Percentiles rank a stretch among this genome's conserved stretches.
Conservation (phyloP, 2,329 filamentous ascomycete species). For the Trichoderma sp. region DNA sequence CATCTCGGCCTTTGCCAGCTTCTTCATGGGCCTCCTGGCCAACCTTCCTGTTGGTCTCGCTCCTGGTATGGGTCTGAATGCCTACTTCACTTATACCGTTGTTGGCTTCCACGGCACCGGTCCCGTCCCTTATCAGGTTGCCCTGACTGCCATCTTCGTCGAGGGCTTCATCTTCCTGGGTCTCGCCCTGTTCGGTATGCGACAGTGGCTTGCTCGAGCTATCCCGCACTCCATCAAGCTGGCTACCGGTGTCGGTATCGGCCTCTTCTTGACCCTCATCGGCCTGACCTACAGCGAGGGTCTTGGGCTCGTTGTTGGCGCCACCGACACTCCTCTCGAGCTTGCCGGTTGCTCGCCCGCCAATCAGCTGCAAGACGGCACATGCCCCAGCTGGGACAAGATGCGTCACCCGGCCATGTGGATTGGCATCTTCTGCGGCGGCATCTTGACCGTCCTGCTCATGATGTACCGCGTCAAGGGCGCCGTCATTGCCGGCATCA, state of each 20-base stretch:
- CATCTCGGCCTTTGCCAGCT: constrained; percentile 77
- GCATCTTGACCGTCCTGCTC: constrained; percentile 76
- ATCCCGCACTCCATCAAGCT: constrained; percentile 86
- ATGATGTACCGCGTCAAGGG: constrained; percentile 88
- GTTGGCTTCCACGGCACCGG: constrained; percentile 78
- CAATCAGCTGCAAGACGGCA: constrained; percentile 49
- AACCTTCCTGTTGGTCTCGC: constrained; percentile 62
- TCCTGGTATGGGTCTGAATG: constrained; percentile 68
- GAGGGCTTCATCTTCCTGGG: constrained; percentile 85
- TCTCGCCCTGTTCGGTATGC: constrained; percentile 77
- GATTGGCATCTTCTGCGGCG: constrained; percentile 86
- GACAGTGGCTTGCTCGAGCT: constrained; percentile 84
- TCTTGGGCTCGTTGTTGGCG: constrained; percentile 76
- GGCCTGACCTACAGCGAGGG: constrained; percentile 80
- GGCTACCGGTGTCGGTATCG: constrained; percentile 83
- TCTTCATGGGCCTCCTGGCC: constrained; percentile 81
- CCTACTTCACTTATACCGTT: constrained; percentile 78
- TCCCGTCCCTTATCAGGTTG: constrained; percentile 72
- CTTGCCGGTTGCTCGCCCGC: constrained; percentile 70
- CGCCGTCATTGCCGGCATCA: constrained; percentile 80
- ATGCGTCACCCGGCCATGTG: constrained; percentile 86
- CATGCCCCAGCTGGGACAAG: constrained; percentile 67
- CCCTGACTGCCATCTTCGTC: constrained; percentile 84
- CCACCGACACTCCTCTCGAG: constrained; percentile 68
- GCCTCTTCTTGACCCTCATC: constrained; percentile 77